Base-by-base conservation (phyloP, 305 asterid species). In the Fraxinus baroniana region DNA sequence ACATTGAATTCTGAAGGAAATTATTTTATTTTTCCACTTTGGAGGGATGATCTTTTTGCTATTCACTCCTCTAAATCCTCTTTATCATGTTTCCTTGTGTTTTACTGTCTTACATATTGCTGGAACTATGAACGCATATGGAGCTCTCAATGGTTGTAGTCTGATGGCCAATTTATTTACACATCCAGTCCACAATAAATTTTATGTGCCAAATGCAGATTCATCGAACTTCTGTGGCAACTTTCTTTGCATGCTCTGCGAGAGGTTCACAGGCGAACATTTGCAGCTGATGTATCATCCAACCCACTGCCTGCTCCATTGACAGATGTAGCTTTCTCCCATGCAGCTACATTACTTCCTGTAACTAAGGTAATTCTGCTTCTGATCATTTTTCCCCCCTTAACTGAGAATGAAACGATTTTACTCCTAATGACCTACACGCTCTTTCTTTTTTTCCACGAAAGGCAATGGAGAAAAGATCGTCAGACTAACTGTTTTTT, bases 271-370 rank as follows among this genome's bases (percentile, higher is more conserved):
- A 88, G 97, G 88, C 92, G 99, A 80, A 91, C 93, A 46, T 96
- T 94, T 86, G 87, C 97, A 33, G 92, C 97, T 85, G 99, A 96
- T 86, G 91, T 96, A 78, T 93, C 97, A 76, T 92, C 97, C 81
- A 94, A 92, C 76, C 97, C 99, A 44, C 88, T 91, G 83, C 99
- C 99, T 78, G 95, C 98, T 73, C 94, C 99, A 64, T 85, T 96
- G 86, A 96, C 99, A 52, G 99, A 96, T 91, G 98, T 96, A 85
- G 95, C 99, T 83, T 96, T 96, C 86, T 96, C 99, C 6, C 99
- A 96, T 87, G 99, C 98, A 3, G 99, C 98, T 84, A 90, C 99
- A 32, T 89, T 96, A 80, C 94, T 96, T 80, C 99, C 99, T 79
- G 94, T 96, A 79, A 96, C 99, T 52, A 94, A 94, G 97, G 99